A percentile compares a stretch with the other conserved stretches of the same genome.
Evolutionary conservation across 2,329 filamentous ascomycete species (phyloP).

Genomic region (Drechslerella coelobrocha): DNA sequence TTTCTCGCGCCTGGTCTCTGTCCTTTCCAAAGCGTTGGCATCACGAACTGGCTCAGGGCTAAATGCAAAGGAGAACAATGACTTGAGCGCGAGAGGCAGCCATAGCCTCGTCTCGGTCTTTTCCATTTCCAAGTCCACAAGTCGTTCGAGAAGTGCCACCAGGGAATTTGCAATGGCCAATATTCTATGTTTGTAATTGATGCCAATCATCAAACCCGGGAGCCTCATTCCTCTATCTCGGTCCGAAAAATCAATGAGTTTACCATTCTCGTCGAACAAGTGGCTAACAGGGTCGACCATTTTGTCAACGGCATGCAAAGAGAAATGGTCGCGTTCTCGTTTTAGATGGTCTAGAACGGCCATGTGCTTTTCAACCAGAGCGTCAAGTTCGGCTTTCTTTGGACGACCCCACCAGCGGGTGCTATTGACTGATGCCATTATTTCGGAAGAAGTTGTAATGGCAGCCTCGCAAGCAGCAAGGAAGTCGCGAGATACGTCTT

Average conservation of each 20-base stretch:
- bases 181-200: constrained; percentile 63
- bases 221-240: constrained; percentile 56
- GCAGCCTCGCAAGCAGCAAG: constrained; percentile 25
- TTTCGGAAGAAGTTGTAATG: constrained; percentile 23
- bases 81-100: constrained; percentile 59
- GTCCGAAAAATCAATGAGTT: constrained; percentile 52
- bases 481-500: constrained; percentile 34
- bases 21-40: constrained; percentile 43
- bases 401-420: constrained; percentile 37
- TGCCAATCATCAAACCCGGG: constrained; percentile 60
- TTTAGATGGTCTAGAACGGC: constrained; percentile 57
- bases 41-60: constrained; percentile 52
- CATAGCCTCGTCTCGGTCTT: constrained; percentile 59
- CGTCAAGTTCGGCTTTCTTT: constrained; percentile 35
- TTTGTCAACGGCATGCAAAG: constrained; percentile 58
- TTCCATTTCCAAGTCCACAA: constrained; percentile 58
- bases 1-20: constrained; percentile 35
- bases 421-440: constrained; percentile 30
- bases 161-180: constrained; percentile 55
- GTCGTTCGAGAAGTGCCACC: constrained; percentile 58
- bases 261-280: constrained; percentile 60
- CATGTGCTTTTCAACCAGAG: constrained; percentile 56
- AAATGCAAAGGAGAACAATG: constrained; percentile 59
- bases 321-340: constrained; percentile 44
- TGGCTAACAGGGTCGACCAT: constrained; percentile 59